Percentiles rank a stretch among this genome's conserved stretches.
Conservation (phyloP, 768 basidiomycete species). For the Collybia mongolica region DNA sequence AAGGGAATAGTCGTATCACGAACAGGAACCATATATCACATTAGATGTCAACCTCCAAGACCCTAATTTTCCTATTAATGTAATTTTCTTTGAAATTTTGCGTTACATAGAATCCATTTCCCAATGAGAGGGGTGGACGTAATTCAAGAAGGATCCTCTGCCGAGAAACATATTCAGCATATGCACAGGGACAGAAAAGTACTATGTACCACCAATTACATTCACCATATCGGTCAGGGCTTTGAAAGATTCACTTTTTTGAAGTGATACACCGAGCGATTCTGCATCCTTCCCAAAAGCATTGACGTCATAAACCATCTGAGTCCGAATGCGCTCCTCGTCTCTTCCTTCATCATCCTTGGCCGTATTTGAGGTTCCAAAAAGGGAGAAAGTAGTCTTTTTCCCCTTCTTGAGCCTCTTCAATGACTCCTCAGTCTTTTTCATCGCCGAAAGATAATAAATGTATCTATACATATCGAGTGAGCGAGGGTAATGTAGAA, state of each 20-base stretch:
- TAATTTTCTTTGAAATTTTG: not conserved
- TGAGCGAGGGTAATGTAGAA: not conserved
- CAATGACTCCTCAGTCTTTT: constrained; percentile 90
- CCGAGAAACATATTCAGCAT: not conserved
- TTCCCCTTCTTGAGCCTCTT: constrained; percentile 86
- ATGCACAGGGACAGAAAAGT: not conserved
- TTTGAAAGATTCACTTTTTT: constrained; percentile 49
- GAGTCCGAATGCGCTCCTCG: constrained; percentile 83
- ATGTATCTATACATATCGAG: constrained; percentile 57
- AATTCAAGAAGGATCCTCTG: not conserved
- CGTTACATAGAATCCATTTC: not conserved
- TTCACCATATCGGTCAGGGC: constrained; percentile 63
- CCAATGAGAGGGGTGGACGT: not conserved
- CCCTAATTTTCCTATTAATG: constrained; percentile 6
- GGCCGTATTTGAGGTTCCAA: constrained; percentile 48
- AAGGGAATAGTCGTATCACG: constrained; percentile 47
- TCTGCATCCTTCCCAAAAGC: constrained; percentile 79
- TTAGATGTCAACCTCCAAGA: constrained; percentile 30
- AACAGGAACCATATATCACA: constrained; percentile 62
- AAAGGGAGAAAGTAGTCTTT: constrained; percentile 75
- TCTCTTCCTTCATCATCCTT: constrained; percentile 75
- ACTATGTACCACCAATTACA: constrained; percentile 29
- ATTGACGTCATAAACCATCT: constrained; percentile 85
- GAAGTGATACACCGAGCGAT: constrained; percentile 63
- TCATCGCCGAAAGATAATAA: constrained; percentile 76